A percentile compares a stretch with the other conserved stretches of the same genome.
Conservation (phyloP, 805 yeast species). For the Pichia nakasei region DNA sequence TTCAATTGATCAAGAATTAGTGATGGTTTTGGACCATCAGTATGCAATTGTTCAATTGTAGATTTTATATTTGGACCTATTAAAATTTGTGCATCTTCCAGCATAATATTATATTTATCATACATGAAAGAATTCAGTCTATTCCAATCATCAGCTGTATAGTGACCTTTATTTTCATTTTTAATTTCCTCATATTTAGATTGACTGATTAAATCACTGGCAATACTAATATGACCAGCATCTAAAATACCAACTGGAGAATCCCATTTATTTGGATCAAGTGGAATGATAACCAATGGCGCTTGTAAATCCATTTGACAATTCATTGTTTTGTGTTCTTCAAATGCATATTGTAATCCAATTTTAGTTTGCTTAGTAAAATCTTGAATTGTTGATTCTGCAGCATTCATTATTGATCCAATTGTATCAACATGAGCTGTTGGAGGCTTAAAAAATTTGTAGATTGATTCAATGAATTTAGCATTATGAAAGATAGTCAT, state of each 20-base stretch:
- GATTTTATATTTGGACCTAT: slow-evolving; percentile 77
- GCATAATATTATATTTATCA: slow-evolving; percentile 68
- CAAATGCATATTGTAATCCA: slow-evolving; percentile 87
- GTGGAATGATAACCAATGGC: slow-evolving; percentile 80
- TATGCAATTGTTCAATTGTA: slow-evolving; percentile 65
- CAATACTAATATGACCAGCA: slow-evolving; percentile 88
- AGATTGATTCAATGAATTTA: slow-evolving; percentile 67
- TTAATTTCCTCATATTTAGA: slow-evolving; percentile 61
- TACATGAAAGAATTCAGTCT: slow-evolving; percentile 73
- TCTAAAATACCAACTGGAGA: slow-evolving; percentile 89
- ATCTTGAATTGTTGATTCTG: slow-evolving; percentile 90
- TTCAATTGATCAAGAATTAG: slow-evolving; percentile 69
- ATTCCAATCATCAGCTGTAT: slow-evolving; percentile 65
- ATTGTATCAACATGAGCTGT: slow-evolving; percentile 78
- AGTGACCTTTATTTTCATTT: slow-evolving; percentile 44
- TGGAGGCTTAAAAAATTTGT: slow-evolving; percentile 78
- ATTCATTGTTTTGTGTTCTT: slow-evolving; percentile 87
- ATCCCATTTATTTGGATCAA: slow-evolving; percentile 67
- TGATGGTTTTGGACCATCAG: slow-evolving; percentile 37
- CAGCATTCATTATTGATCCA: slow-evolving; percentile 86
- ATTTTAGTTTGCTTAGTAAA: slow-evolving; percentile 81
- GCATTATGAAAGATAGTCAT: slow-evolving; percentile 88
- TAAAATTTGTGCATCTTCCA: slow-evolving; percentile 81
- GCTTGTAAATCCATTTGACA: slow-evolving; percentile 87
- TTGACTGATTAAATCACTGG: slow-evolving; percentile 71